phyloP scores from a whole-genome alignment of 2,329 filamentous ascomycete species.

The Verticillium klebahnii region DNA sequence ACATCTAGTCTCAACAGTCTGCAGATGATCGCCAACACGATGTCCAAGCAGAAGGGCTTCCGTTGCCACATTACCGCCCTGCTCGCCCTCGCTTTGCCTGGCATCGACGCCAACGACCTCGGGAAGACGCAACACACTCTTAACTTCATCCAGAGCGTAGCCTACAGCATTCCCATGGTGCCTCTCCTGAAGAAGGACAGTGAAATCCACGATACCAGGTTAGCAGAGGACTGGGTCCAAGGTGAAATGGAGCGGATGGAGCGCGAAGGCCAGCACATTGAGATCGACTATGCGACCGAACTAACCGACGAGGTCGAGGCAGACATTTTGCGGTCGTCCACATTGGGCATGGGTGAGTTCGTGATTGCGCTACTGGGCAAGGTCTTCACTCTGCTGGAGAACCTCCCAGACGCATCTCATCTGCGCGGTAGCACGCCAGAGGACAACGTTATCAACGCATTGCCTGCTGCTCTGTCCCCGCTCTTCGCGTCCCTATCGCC shows the following conservation, averaged over 20 bases:
- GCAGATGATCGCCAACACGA: constrained; percentile 86
- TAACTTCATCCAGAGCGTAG: constrained; percentile 91
- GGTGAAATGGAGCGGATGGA: constrained; percentile 91
- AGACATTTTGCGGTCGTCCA: constrained; percentile 86
- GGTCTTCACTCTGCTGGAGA: constrained; percentile 93
- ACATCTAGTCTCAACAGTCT: constrained; percentile 88
- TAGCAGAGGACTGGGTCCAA: constrained; percentile 91
- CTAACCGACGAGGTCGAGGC: constrained; percentile 83
- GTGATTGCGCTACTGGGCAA: constrained; percentile 85
- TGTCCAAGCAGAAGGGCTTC: constrained; percentile 92
- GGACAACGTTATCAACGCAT: constrained; percentile 92
- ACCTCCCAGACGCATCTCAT: constrained; percentile 84
- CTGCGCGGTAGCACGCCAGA: constrained; percentile 89
- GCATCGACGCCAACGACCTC: constrained; percentile 95
- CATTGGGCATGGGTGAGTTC: constrained; percentile 90
- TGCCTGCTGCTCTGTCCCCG: constrained; percentile 87
- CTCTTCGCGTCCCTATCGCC: constrained; percentile 87
- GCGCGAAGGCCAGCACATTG: constrained; percentile 74
- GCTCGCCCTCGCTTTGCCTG: constrained; percentile 86
- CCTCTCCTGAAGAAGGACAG: constrained; percentile 68
- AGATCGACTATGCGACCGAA: constrained; percentile 79
- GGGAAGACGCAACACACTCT: constrained; percentile 94
- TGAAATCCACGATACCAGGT: constrained; percentile 64
- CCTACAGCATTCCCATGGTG: constrained; percentile 91
- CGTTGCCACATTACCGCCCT: constrained; percentile 93